Percentiles rank a stretch among this genome's conserved stretches.
phyloP scores from a whole-genome alignment of 1,284 basidiomycete genomes.

The Cutaneotrichosporon sp. region DNA sequence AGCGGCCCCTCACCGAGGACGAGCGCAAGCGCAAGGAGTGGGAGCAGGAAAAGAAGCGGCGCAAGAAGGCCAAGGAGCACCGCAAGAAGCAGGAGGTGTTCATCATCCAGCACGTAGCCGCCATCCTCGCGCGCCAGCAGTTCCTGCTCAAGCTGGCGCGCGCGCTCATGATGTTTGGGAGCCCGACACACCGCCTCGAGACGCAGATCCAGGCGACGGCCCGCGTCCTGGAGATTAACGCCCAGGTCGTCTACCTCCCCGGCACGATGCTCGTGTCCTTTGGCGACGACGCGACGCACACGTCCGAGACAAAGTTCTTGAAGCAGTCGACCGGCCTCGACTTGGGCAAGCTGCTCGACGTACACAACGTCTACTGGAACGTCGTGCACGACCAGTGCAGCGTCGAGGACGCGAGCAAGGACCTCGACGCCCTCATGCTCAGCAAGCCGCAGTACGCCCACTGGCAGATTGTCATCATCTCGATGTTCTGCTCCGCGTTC shows the following conservation, averaged over 20 bases:
- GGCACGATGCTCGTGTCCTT: slow-evolving; percentile 80
- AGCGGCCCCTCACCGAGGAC: slow-evolving; percentile 42
- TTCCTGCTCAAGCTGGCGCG: slow-evolving; percentile 86
- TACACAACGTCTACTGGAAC: slow-evolving; percentile 79
- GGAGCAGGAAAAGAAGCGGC: slow-evolving; percentile 57
- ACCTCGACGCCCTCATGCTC: slow-evolving; percentile 75
- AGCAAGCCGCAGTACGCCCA: slow-evolving; percentile 63
- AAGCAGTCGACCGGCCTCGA: slow-evolving; percentile 73
- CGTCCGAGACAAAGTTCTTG: slow-evolving; percentile 82
- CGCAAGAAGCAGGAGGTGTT: slow-evolving; percentile 76
- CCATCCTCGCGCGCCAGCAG: slow-evolving; percentile 81
- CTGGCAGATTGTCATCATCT: slow-evolving; percentile 71
- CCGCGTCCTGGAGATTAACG: slow-evolving; percentile 77
- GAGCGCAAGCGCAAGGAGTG: slow-evolving; percentile 57
- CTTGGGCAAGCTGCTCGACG: slow-evolving; percentile 73
- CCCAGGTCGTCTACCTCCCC: slow-evolving; percentile 83
- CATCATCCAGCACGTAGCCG: slow-evolving; percentile 86
- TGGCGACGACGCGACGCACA: slow-evolving; percentile 79
- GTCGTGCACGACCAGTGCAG: slow-evolving; percentile 84
- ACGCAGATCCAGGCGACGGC: slow-evolving; percentile 85
- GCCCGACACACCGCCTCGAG: slow-evolving; percentile 83
- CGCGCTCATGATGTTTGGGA: slow-evolving; percentile 94
- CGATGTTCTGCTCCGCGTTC: slow-evolving; percentile 76
- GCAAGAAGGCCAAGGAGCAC: slow-evolving; percentile 60
- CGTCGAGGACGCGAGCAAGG: slow-evolving; percentile 73